These are phyloP conservation scores for Brassica juncea DNA, from an alignment of 345 rosid species.

Conservation along the genomic window DNA sequence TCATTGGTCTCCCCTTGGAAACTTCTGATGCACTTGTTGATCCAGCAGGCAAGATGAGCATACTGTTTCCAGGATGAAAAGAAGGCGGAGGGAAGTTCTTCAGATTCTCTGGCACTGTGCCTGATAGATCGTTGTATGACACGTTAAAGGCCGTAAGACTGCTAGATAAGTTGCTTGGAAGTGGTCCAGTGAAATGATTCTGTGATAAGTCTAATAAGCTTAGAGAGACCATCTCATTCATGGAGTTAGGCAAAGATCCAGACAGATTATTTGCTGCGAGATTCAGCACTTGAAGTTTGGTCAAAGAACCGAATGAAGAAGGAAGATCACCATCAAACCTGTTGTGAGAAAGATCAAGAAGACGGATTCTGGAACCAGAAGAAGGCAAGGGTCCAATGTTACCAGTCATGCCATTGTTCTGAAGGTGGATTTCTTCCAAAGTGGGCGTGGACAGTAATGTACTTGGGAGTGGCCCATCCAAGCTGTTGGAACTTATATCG, in stretches of 20 bases:
- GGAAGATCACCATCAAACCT: conserved; percentile 69
- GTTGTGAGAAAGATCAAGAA: conserved; percentile 87
- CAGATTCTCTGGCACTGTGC: conserved; percentile 82
- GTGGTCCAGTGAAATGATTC: conserved; percentile 75
- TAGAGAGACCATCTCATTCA: conserved; percentile 65
- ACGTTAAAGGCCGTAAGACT: conserved; percentile 69
- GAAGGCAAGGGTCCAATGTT: conserved; percentile 50
- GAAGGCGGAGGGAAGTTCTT: conserved; percentile 75
- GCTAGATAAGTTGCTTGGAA: conserved; percentile 68
- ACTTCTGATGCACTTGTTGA: conserved; percentile 42
- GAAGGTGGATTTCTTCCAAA: conserved; percentile 76
- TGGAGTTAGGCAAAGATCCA: conserved; percentile 83
- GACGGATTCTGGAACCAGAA: conserved; percentile 54
- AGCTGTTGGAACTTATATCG: conserved; percentile 73
- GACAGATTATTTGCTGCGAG: conserved; percentile 82
- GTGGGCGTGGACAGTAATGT: conserved; percentile 64
- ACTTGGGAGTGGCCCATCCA: conserved; percentile 64
- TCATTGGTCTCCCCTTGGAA: conserved; percentile 57
- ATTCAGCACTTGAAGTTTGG: conserved; percentile 68
- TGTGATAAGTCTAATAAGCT: conserved; percentile 71
- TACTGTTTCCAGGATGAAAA: conserved; percentile 78
- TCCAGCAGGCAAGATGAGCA: conserved; percentile 55
- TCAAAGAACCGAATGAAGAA: conserved; percentile 59
- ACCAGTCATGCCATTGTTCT: conserved; percentile 65
- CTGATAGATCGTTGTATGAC: conserved; percentile 84